Conservation (phyloP, 1,139 yeast species). For the Yamadazyma epiphylla region DNA sequence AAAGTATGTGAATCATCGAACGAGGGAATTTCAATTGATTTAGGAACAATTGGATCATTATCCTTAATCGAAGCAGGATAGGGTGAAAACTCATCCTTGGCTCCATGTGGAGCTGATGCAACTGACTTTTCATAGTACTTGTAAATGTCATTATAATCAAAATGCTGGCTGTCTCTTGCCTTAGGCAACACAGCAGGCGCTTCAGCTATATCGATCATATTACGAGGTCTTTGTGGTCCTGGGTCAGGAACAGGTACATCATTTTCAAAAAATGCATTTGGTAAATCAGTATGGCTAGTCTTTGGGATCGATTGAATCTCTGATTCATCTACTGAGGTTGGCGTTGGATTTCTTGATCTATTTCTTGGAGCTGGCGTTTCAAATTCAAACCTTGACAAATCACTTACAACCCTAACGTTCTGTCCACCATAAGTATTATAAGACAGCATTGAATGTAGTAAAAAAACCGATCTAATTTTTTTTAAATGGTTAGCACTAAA, state of each 20-base stretch:
- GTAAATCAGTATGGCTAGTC: slow-evolving; percentile 5
- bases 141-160: slow-evolving; percentile 16
- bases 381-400: slow-evolving; percentile 27
- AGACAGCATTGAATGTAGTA: too few species aligned
- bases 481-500: slow-evolving; percentile 1
- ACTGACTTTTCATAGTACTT: slow-evolving; percentile 17
- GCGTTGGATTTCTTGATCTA: slow-evolving; percentile 26
- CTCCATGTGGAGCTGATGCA: slow-evolving; percentile 5
- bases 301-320: neutral
- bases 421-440: slow-evolving; percentile 21
- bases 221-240: slow-evolving; percentile 10
- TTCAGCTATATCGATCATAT: slow-evolving; percentile 14
- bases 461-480: neutral
- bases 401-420: slow-evolving; percentile 24
- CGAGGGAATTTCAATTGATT: slow-evolving; percentile 8
- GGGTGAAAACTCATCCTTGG: slow-evolving; percentile 6
- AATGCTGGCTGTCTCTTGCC: slow-evolving; percentile 5
- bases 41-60: too few species aligned
- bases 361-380: slow-evolving; percentile 18
- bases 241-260: slow-evolving; percentile 9
- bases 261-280: slow-evolving; percentile 8
- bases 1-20: slow-evolving; percentile 11
- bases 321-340: slow-evolving; percentile 16
- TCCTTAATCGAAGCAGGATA: slow-evolving; percentile 8
- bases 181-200: slow-evolving; percentile 8